Evolutionary conservation across 345 rosid species (phyloP).

Genomic region (Melaleuca alternifolia): DNA sequence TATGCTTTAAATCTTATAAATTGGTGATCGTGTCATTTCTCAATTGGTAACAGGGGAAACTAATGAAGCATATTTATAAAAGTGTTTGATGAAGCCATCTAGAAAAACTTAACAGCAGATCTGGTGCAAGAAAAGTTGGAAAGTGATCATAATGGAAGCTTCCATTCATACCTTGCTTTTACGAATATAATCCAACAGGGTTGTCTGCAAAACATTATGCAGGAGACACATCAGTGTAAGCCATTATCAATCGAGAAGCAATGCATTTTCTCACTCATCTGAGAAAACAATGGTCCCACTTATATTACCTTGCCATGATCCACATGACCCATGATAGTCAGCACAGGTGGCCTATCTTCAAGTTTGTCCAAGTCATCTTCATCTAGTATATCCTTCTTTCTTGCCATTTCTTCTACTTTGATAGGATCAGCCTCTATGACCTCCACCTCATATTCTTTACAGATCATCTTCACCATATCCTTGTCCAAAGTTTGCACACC

Average conservation of each 20-base stretch:
- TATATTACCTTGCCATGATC: constrained; percentile 90
- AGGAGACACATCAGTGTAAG: constrained; percentile 21
- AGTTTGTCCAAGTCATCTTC: constrained; percentile 86
- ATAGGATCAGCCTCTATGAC: constrained; percentile 69
- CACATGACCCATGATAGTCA: constrained; percentile 99
- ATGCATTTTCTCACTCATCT: not conserved
- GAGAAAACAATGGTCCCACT: not conserved
- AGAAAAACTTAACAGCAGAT: not conserved
- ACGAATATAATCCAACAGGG: constrained; percentile 85
- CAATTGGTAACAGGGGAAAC: not conserved
- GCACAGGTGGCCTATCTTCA: constrained; percentile 90
- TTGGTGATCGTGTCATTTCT: not conserved
- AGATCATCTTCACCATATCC: constrained; percentile 94
- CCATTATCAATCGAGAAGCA: not conserved
- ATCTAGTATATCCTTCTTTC: constrained; percentile 71
- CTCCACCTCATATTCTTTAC: constrained; percentile 79
- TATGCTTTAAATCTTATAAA: not conserved
- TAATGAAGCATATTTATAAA: not conserved
- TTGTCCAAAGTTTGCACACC: constrained; percentile 91
- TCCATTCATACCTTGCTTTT: constrained; percentile 70
- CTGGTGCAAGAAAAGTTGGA: not conserved
- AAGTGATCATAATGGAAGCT: not conserved
- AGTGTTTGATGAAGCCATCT: not conserved
- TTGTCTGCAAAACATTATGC: constrained; percentile 56
- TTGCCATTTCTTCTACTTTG: constrained; percentile 85